Base-by-base conservation (phyloP, 106 monocot genomes). In the Acorus calamus region DNA sequence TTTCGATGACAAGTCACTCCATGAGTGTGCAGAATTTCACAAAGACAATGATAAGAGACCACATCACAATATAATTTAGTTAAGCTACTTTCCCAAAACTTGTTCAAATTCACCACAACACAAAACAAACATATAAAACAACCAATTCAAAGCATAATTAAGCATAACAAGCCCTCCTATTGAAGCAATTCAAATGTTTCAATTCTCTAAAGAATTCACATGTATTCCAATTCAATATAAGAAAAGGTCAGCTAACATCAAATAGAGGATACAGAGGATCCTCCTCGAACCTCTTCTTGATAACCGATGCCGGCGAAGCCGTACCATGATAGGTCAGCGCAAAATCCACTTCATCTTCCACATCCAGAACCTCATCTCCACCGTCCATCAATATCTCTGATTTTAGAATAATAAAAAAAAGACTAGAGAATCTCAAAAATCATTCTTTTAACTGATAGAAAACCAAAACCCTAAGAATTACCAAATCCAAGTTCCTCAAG, bases 181-280 rank as follows among this genome's bases (percentile, higher is more conserved):
- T 28, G 28, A 28, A 28, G 28, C 28, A 28, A 28, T 28, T 28
- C 28, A 28, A 28, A 28, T 28, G 1, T 28, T 28, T 28, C 28
- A 28, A 28, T 28, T 28, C 28, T 28, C 1, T 0, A 28, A 28
- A 28, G 28, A 0, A 28, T 28, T 28, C 28, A 28, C 28, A 28
- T 28, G 28, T 28, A 28, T 28, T 28, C 0, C 28, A 28, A 28
- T 28, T 28, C 28, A 28, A 28, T 41, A 53, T 14, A 6, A 42
- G 42, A n/a, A 3, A 6, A 65, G 44, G 54, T 11, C 5, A 53
- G n/a, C n/a, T n/a, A n/a, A n/a, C n/a, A 12, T 4, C 42, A 28
- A 41, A 4, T 5, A 59, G 83, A 80, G 86, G 90, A 91, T 91
- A 91, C 90, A 86, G 42, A 7, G 64, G 57, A 65, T 79, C 73